Base-by-base conservation (phyloP, 306 rosid species). In the Glycine soja region DNA sequence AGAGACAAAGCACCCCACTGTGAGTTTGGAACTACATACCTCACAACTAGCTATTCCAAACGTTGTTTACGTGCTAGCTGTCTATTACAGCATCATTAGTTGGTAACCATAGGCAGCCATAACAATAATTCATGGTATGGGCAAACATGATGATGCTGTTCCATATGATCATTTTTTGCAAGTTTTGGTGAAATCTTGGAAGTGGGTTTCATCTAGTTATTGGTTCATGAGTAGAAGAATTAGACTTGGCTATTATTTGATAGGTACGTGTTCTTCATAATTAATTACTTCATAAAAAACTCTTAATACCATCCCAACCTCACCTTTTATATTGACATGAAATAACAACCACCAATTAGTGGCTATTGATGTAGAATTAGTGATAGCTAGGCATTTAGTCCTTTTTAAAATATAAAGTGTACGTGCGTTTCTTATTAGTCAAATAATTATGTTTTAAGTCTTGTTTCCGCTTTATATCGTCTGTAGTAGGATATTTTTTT, bases 321-420 rank as follows among this genome's bases (percentile, higher is more conserved):
- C 48, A 8, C 24, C 61, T 58, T 38, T 58, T 40, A 7, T 58
- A 34, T 14, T 79, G 77, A 48, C 30, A 42, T 57, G 13, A 56
- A 79, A 70, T 77, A 52, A 53, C 38, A 77, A 65, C 24, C 74
- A 36, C 81, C 71, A 15, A 79, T 32, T 11, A 47, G 83, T 34
- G 64, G 7, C 70, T 11, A 46, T 36, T 79, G 53, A 79, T 15
- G 62, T 13, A 70, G 30, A 19, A 36, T 8, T 61, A 34, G 19
- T 52, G n/a, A 74, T 61, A 34, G 14, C 2, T 80, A 71, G 15
- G 36, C 16, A 38, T 72, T 32, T 80, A 80, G 69, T 58, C 56
- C 61, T 50, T 50, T 2, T 52, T 59, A 48, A 71, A 48, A 30
- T 57, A 40, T 24, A 43, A 30, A 32, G 19, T 42, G 24, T 58